phyloP scores from a whole-genome alignment of 2,329 filamentous ascomycete species.

The Fusarium decemcellulare region DNA sequence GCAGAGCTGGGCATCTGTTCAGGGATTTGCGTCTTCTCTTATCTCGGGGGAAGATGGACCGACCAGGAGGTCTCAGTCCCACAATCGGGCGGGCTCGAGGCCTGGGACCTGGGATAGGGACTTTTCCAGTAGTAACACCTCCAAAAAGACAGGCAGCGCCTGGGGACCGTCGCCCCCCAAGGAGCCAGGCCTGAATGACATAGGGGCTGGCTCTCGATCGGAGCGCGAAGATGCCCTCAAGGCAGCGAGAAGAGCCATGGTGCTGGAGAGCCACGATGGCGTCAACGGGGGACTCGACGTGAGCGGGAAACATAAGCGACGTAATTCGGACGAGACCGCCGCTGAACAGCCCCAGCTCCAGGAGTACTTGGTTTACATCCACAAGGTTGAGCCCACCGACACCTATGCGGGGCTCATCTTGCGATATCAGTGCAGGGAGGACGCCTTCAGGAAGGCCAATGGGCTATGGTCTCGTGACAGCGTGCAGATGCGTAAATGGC shows the following conservation, averaged over 20 bases:
- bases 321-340: constrained; percentile 76
- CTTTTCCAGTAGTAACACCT: constrained; percentile 30
- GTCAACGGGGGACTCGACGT: constrained; percentile 72
- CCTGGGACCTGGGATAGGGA: constrained; percentile 38
- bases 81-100: constrained; percentile 38
- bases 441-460: constrained; percentile 88
- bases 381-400: constrained; percentile 85
- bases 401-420: constrained; percentile 93
- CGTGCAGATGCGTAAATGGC: constrained; percentile 84
- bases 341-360: constrained; percentile 70
- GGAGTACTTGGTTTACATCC: constrained; percentile 90
- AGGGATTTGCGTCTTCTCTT: constrained; percentile 65
- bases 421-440: constrained; percentile 88
- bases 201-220: constrained; percentile 68
- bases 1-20: constrained; percentile 69
- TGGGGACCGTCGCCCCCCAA: constrained; percentile 66
- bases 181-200: constrained; percentile 59
- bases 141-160: constrained; percentile 38
- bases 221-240: constrained; percentile 69
- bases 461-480: constrained; percentile 95
- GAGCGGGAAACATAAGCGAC: constrained; percentile 71
- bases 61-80: constrained; percentile 42
- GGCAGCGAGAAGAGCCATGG: constrained; percentile 69
- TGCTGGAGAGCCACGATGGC: constrained; percentile 73
- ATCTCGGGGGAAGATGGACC: constrained; percentile 48